Conservation (phyloP, 176 grass and related monocot genomes). For the Saccharum spontaneum region DNA sequence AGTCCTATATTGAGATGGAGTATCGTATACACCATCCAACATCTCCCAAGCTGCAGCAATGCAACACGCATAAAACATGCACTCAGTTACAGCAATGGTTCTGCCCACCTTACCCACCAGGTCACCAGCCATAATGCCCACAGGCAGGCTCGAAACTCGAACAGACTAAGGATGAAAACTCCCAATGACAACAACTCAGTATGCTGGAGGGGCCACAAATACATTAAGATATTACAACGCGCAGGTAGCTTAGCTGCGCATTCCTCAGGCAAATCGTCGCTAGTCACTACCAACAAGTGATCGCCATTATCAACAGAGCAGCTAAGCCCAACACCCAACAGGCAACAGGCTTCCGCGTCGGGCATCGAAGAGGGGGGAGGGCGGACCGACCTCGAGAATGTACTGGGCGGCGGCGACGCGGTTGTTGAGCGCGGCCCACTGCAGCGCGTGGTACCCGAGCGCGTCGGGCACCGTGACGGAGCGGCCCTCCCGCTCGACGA, state of each 20-base stretch:
- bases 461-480: conserved; percentile 68
- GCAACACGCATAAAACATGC: not conserved
- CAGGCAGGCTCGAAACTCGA: not conserved
- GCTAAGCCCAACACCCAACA: not conserved
- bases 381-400: conserved; percentile 69
- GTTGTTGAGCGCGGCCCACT: conserved; percentile 96
- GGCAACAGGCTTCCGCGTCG: too few species aligned
- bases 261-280: not conserved
- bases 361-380: not conserved
- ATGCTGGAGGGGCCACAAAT: not conserved
- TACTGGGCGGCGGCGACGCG: conserved; percentile 87
- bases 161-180: not conserved
- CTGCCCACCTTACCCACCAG: not conserved
- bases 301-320: not conserved
- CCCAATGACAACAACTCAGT: not conserved
- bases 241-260: not conserved
- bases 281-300: not conserved
- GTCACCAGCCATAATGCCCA: not conserved
- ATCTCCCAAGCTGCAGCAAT: not conserved
- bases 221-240: not conserved
- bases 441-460: conserved; percentile 80
- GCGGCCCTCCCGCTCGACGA: conserved; percentile 73
- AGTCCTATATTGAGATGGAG: not conserved
- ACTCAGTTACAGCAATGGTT: not conserved
- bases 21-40: not conserved